These are phyloP conservation scores for Rostrohypoxylon terebratum DNA, from an alignment of 495 filamentous ascomycete genomes.

Conservation along the genomic window DNA sequence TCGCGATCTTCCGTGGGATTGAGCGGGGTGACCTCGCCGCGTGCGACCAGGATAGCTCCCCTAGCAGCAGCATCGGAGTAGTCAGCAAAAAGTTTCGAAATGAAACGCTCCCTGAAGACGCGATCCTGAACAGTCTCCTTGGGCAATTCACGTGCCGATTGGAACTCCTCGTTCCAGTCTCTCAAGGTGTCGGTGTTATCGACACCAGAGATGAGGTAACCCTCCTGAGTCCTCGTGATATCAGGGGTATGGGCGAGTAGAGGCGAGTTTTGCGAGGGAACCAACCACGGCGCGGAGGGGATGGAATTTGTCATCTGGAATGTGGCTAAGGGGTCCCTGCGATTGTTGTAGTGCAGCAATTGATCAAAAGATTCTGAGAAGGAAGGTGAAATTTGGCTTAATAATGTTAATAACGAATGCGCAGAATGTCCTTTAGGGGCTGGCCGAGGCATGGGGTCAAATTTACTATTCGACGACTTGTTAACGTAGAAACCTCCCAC, in stretches of 20 bases:
- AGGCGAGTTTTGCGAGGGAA: constrained; percentile 72
- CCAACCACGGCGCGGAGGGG: constrained; percentile 92
- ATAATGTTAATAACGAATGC: constrained; percentile 87
- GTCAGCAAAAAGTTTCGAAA: constrained; percentile 95
- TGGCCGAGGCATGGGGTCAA: constrained; percentile 84
- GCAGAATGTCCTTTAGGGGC: constrained; percentile 75
- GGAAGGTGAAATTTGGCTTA: constrained; percentile 81
- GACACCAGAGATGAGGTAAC: constrained; percentile 85
- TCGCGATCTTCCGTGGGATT: constrained; percentile 94
- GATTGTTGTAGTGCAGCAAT: constrained; percentile 82
- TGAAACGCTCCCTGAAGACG: constrained; percentile 93
- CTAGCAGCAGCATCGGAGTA: constrained; percentile 95
- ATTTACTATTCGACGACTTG: constrained; percentile 88
- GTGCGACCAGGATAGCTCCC: constrained; percentile 92
- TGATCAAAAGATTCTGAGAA: constrained; percentile 79
- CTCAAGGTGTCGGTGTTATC: constrained; percentile 94
- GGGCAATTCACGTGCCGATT: constrained; percentile 92
- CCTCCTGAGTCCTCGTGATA: constrained; percentile 90
- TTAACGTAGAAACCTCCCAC: constrained; percentile 97
- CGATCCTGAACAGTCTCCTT: constrained; percentile 94
- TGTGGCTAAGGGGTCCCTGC: constrained; percentile 87
- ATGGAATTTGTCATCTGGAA: constrained; percentile 95
- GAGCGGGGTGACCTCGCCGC: constrained; percentile 93
- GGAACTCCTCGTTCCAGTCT: constrained; percentile 99
- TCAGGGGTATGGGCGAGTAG: constrained; percentile 80